Conservation (phyloP, 2,329 filamentous ascomycete genomes). For the Trichoderma guizhouense region DNA sequence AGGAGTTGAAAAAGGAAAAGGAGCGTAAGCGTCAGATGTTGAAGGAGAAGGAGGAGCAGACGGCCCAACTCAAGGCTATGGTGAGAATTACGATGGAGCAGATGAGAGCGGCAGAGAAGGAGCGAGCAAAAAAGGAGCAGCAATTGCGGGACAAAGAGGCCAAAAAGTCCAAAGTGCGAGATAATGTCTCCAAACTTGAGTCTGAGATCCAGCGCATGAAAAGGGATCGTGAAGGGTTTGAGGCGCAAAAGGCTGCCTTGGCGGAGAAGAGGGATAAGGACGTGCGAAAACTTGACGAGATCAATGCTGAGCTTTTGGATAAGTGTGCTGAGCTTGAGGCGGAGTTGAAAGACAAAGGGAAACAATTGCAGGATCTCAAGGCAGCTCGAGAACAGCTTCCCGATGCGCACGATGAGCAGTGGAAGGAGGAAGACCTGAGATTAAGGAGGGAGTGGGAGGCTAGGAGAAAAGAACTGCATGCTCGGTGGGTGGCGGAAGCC, state of each 20-base stretch:
- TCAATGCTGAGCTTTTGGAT: slow-evolving; percentile 61
- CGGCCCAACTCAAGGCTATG: slow-evolving; percentile 76
- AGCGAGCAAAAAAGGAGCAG: slow-evolving; percentile 74
- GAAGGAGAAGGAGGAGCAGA: slow-evolving; percentile 89
- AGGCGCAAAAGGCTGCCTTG: slow-evolving; percentile 50
- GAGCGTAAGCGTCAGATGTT: slow-evolving; percentile 73
- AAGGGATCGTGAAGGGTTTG: slow-evolving; percentile 52
- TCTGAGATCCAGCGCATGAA: slow-evolving; percentile 60
- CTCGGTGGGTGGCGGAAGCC: slow-evolving; percentile 45
- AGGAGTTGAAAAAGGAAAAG: slow-evolving; percentile 71
- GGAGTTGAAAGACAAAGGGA: slow-evolving; percentile 63
- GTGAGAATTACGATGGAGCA: slow-evolving; percentile 75
- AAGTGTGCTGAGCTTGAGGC: slow-evolving; percentile 65
- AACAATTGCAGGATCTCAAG: slow-evolving; percentile 71
- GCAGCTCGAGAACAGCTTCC: slow-evolving; percentile 63
- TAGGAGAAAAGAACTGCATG: slow-evolving; percentile 52
- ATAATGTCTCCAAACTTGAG: slow-evolving; percentile 67
- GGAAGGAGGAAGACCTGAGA: slow-evolving; percentile 49
- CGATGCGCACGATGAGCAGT: slow-evolving; percentile 58
- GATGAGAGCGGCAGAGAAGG: slow-evolving; percentile 76
- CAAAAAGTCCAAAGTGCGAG: slow-evolving; percentile 66
- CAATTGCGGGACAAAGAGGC: slow-evolving; percentile 64
- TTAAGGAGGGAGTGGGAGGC: slow-evolving; percentile 56
- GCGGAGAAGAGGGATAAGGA: slow-evolving; percentile 51
- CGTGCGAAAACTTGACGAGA: slow-evolving; percentile 49